Base-by-base conservation (phyloP, 2,329 filamentous ascomycete genomes). In the Juglanconis oblonga region DNA sequence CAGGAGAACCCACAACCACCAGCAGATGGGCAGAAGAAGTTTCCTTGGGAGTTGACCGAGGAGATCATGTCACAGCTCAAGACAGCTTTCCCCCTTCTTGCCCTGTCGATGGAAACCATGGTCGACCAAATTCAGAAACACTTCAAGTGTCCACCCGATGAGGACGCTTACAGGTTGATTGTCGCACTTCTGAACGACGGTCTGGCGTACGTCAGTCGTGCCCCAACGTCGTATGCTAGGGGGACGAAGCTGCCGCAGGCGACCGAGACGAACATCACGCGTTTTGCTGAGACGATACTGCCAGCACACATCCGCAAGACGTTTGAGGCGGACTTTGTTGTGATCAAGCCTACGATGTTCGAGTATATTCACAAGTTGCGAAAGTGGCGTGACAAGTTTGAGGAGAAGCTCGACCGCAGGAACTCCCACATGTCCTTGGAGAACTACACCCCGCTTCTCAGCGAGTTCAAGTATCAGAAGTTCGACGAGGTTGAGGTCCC, bases 71-170 rank as follows among this genome's bases (percentile, higher is more conserved):
- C 92, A 38, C 90, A 92, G 35, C 86, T 99, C 57, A 98, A 99
- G 81, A 98, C 95, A 6, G 93, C 94, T 0, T 99, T 98, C 80
- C 95, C 95, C 31, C 82, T 99, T 17, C 84, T 99, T 67, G 95
- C 96, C 9, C 79, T 98, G 48, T 97, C 94, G 0, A 98, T 99
- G 95, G 95, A 99, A 77, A 97, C 94, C 0, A 99, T 98, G 92
- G 93, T 98, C 35, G 95, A 99, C 71, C 94, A 98, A 75, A 97
- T 99, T 61, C 90, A 95, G 74, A 98, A 98, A 80, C 90, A 98
- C 76, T 99, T 99, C 84, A 99, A 99, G 77, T 98, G 95, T 69
- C 94, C 94, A 13, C 94, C 94, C 0, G 95, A 99, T 69, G 95
- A 99, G 73, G 95, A 99, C 77, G 96, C 95, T 2, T 98, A 98